A percentile compares a stretch with the other conserved stretches of the same genome.
Conservation (phyloP, 2,329 filamentous ascomycete genomes). For the Albophoma yamanashiensis region DNA sequence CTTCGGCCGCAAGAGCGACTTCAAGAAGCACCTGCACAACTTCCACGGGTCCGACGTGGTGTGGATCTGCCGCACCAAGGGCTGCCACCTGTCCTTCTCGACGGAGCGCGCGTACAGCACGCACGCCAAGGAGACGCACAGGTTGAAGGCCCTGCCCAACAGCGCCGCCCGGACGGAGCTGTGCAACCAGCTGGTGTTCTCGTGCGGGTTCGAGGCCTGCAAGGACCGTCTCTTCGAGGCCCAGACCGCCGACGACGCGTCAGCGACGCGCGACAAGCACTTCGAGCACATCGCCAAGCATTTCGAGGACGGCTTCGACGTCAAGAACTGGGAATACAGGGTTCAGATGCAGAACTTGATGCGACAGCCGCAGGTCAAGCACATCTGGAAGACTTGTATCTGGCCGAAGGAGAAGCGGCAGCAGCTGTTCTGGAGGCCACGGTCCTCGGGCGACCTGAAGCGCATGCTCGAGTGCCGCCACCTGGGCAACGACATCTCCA, state of each 20-base stretch:
- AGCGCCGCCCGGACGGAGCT: constrained; percentile 29
- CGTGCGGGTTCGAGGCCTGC: constrained; percentile 30
- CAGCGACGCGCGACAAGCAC: constrained; percentile 28
- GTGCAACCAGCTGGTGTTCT: constrained; percentile 32
- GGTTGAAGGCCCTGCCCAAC: constrained; percentile 28
- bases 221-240: constrained; percentile 33
- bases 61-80: constrained; percentile 31
- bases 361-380: constrained; percentile 30
- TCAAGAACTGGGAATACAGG: constrained; percentile 32
- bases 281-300: constrained; percentile 37
- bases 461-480: constrained; percentile 34
- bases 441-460: constrained; percentile 31
- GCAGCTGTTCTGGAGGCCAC: constrained; percentile 27
- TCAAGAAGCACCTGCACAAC: constrained; percentile 38
- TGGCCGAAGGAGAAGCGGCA: constrained; percentile 33
- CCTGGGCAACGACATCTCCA: constrained; percentile 27
- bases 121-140: constrained; percentile 31
- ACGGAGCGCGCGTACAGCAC: constrained; percentile 33
- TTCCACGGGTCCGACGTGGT: constrained; percentile 31
- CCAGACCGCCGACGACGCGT: constrained; percentile 22
- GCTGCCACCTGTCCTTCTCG: constrained; percentile 31
- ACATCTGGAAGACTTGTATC: constrained; percentile 33
- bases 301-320: constrained; percentile 31
- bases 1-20: constrained; percentile 35
- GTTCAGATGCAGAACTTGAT: constrained; percentile 33